Base-by-base conservation (phyloP, 2,329 filamentous ascomycete species). In the Rhynchosporium secalis region DNA sequence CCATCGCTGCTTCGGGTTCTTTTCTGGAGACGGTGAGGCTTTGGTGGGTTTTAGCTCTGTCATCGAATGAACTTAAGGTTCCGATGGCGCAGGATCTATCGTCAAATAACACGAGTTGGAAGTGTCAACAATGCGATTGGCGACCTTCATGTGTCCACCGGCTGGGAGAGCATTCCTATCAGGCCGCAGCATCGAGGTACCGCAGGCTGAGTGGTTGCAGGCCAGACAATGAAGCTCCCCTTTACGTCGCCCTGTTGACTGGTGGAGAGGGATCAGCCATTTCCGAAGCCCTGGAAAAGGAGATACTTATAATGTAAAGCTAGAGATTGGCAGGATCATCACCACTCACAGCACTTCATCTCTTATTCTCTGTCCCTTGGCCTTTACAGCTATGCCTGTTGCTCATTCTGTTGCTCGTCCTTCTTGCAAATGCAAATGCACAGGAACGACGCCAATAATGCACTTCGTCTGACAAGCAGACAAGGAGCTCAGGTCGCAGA, bases 251-350 rank as follows among this genome's bases (percentile, higher is more conserved):
- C 36, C 33, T 38, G 20, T 29, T 54, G 51, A 54, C n/a, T 54
- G 51, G 51, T 54, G 51, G 51, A 54, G 51, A 54, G 28, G 33
- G 55, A 62, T 49, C 31, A 49, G 33, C 46, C 54, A 46, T 40
- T 49, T 47, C 62, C 62, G 62, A 61, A 62, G 59, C 55, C 58
- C 62, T 41, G 51, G 33, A 40, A 33, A 38, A 40, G 49, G 41
- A 45, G 41, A n/a, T 4, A n/a, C 20, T 20, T 20, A 20, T 20
- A 43, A 13, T 15, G n/a, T 20, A 41, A 56, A 6, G 49, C 40
- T 43, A 41, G 45, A 43, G 40, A 40, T 41, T 61, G 31, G 46
- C 33, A 60, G 52, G 61, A 63, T 63, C 57, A 54, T n/a, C 55
- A 41, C 36, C 33, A 54, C 33, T 54, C 33, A 41, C 33, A 41